A percentile compares a stretch with the other conserved stretches of the same genome.
These are phyloP conservation scores for Daedalea quercina DNA, from an alignment of 768 basidiomycete species.

Conservation along the genomic window DNA sequence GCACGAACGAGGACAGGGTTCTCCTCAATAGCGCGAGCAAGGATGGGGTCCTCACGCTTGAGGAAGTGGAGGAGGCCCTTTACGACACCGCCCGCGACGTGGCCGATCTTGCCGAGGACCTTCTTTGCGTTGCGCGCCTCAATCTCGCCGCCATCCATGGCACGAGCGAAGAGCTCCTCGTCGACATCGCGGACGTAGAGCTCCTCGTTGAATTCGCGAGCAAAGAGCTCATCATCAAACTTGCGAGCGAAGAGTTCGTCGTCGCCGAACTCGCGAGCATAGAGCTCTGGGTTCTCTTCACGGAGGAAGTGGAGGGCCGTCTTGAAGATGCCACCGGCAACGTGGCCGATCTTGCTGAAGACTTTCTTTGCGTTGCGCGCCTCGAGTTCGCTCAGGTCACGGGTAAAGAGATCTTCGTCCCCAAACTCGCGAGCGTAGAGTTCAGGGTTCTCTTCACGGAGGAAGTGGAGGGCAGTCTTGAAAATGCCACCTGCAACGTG, in stretches of 20 bases:
- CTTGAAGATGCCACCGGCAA: background rate
- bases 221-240: background rate
- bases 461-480: background rate
- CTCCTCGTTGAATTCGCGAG: background rate
- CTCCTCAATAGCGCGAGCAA: background rate
- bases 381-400: background rate
- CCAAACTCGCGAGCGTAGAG: background rate
- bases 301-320: background rate
- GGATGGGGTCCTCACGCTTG: conserved; percentile 4
- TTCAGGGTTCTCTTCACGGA: no score
- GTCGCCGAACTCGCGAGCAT: background rate
- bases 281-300: background rate
- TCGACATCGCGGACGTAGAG: background rate
- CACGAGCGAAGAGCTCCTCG: background rate
- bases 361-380: background rate
- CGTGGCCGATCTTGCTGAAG: background rate
- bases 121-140: background rate
- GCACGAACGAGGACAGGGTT: conserved; percentile 1
- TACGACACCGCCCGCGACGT: background rate
- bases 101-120: background rate
- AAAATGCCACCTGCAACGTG: background rate
- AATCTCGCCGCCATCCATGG: background rate
- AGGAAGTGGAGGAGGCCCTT: background rate
- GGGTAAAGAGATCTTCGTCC: background rate
- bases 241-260: background rate